phyloP scores from a whole-genome alignment of 768 basidiomycete species.

The Clitopilus passeckerianus region DNA sequence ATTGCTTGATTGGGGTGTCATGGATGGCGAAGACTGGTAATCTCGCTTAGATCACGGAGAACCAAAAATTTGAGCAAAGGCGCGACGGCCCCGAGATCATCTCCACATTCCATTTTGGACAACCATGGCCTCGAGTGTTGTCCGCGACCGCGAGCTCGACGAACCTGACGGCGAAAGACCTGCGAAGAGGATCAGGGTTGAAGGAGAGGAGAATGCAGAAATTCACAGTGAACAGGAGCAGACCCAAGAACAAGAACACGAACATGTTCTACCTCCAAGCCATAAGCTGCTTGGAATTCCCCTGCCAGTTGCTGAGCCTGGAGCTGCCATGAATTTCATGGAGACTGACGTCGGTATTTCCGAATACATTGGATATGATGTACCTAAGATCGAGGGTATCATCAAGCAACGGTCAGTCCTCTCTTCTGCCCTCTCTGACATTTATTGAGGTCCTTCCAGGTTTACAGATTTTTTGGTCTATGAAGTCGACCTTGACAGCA shows the following conservation, averaged over 20 bases:
- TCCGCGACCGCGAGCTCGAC: conserved; percentile 50
- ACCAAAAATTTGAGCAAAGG: conserved; percentile 2
- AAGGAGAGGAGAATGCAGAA: conserved; percentile 13
- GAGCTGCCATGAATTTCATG: conserved; percentile 51
- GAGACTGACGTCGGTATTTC: conserved; percentile 90
- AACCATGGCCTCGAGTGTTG: conserved; percentile 30
- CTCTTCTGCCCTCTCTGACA: neutral
- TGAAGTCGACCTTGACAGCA: conserved; percentile 80
- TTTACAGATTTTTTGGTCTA: conserved; percentile 97
- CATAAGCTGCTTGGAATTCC: conserved; percentile 62
- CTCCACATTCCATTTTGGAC: conserved; percentile 7
- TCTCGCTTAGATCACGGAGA: conserved; percentile 9
- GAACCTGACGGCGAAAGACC: conserved; percentile 37
- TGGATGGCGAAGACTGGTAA: conserved; percentile 5
- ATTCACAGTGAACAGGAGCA: neutral
- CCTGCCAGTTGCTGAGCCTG: conserved; percentile 40
- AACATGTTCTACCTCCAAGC: conserved; percentile 65
- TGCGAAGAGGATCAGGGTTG: conserved; percentile 39
- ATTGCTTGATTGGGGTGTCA: conserved; percentile 35
- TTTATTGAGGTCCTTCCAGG: conserved; percentile 33
- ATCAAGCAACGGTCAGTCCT: conserved; percentile 87
- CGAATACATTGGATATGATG: conserved; percentile 70
- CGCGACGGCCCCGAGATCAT: conserved; percentile 3
- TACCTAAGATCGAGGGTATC: conserved; percentile 79
- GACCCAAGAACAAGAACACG: conserved; percentile 14